Percentiles rank a stretch among this genome's conserved stretches.
Conservation (phyloP, 2,329 filamentous ascomycete genomes). For the Grosmannia penicillata region DNA sequence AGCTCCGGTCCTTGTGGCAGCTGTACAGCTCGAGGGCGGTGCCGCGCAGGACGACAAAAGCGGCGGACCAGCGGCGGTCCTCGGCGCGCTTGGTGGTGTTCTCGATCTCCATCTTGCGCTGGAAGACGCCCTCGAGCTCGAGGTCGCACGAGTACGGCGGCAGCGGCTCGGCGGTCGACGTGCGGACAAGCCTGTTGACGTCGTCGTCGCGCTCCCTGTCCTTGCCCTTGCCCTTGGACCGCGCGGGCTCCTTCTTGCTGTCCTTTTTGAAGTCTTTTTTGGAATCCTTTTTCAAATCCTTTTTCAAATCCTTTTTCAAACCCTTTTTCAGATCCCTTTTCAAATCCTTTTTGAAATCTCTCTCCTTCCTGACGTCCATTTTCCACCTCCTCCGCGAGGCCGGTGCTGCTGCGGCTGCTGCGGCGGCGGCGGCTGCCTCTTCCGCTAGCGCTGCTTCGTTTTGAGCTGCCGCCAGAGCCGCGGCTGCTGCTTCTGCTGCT, state of each 20-base stretch:
- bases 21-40: constrained; percentile 53
- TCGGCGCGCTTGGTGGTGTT: constrained; percentile 47
- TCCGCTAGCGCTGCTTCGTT: background rate
- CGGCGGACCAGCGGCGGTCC: constrained; percentile 48
- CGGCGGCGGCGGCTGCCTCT: background rate
- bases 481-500: background rate
- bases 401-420: background rate
- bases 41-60: constrained; percentile 50
- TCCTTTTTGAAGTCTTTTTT: too few relatives aligned
- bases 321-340: too few relatives aligned
- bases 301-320: too few relatives aligned
- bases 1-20: constrained; percentile 41
- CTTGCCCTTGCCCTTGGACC: constrained; percentile 6
- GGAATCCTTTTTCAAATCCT: too few relatives aligned
- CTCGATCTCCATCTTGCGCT: constrained; percentile 51
- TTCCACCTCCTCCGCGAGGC: background rate
- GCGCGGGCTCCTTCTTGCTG: too few relatives aligned
- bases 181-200: too few relatives aligned
- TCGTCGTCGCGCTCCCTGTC: background rate
- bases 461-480: background rate
- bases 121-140: constrained; percentile 39
- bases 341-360: too few relatives aligned
- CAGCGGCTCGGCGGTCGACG: constrained; percentile 22
- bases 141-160: constrained; percentile 44
- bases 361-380: background rate